A percentile compares a stretch with the other conserved stretches of the same genome.
These are phyloP conservation scores for Teunomyces panamensis DNA, from an alignment of 805 yeast species.

Conservation along the genomic window DNA sequence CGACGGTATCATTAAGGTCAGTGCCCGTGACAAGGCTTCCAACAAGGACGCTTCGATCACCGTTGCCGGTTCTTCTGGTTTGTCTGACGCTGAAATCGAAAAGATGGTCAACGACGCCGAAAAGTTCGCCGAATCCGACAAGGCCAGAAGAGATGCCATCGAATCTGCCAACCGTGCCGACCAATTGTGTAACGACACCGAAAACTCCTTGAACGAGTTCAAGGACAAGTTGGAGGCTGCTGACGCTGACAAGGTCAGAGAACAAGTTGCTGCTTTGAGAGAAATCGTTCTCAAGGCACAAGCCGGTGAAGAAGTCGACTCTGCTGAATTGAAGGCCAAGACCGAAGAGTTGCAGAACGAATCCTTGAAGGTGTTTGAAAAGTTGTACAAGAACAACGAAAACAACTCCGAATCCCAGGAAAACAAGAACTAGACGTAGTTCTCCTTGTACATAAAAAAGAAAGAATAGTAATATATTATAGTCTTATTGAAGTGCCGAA, in stretches of 20 bases:
- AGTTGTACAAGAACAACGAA: conserved; percentile 40
- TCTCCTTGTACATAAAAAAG: conserved; percentile 11
- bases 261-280: conserved; percentile 57
- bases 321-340: conserved; percentile 64
- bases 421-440: conserved; percentile 23
- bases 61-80: conserved; percentile 93
- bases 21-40: conserved; percentile 90
- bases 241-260: conserved; percentile 47
- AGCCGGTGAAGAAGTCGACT: conserved; percentile 59
- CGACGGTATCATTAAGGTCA: conserved; percentile 94
- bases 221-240: conserved; percentile 46
- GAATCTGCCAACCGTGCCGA: conserved; percentile 85
- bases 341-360: conserved; percentile 74
- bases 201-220: conserved; percentile 46
- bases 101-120: conserved; percentile 90
- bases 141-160: conserved; percentile 79
- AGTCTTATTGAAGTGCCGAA: conserved; percentile 2
- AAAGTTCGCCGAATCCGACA: conserved; percentile 82
- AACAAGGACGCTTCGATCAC: conserved; percentile 94
- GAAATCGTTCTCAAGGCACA: conserved; percentile 64
- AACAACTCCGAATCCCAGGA: conserved; percentile 20
- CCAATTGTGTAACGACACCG: conserved; percentile 59
- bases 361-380: conserved; percentile 74
- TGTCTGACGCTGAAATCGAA: conserved; percentile 86
- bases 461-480: not conserved